Evolutionary conservation across 179 eudicot genomes (phyloP).

Genomic region (Heliamphora ciliata): DNA sequence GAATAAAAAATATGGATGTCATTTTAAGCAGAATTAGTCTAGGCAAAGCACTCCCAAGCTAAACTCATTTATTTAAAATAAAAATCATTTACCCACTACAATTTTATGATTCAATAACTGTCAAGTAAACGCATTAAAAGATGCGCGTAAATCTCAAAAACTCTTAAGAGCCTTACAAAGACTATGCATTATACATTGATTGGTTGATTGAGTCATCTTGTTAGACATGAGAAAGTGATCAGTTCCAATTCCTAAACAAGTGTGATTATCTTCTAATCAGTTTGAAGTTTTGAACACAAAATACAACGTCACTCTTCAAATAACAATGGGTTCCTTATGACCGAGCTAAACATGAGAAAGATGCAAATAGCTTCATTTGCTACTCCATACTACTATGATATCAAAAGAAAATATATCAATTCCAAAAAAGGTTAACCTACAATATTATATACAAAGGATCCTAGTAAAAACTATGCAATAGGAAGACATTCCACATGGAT

Average conservation of each 20-base stretch:
- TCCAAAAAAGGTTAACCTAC: too few relatives aligned
- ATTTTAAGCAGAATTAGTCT: not conserved
- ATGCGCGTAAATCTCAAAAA: too few relatives aligned
- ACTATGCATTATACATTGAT: not conserved
- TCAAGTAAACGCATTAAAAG: not conserved
- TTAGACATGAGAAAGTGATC: not conserved
- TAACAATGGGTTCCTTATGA: not conserved
- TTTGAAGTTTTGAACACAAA: too few relatives aligned
- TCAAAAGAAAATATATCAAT: not conserved
- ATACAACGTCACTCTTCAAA: not conserved
- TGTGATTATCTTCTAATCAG: not conserved
- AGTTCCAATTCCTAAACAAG: not conserved
- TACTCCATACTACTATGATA: not conserved
- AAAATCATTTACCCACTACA: not conserved
- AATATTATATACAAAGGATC: not conserved
- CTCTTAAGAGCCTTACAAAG: not conserved
- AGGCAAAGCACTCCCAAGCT: not conserved
- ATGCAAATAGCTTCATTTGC: not conserved
- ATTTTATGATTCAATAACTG: not conserved
- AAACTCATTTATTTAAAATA: not conserved
- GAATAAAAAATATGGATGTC: not conserved
- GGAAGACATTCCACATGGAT: conserved; percentile 9
- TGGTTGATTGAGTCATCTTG: too few relatives aligned
- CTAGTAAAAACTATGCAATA: not conserved
- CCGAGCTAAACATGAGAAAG: not conserved